Base-by-base conservation (phyloP, 495 filamentous ascomycete genomes). In the Daldinia grandis region DNA sequence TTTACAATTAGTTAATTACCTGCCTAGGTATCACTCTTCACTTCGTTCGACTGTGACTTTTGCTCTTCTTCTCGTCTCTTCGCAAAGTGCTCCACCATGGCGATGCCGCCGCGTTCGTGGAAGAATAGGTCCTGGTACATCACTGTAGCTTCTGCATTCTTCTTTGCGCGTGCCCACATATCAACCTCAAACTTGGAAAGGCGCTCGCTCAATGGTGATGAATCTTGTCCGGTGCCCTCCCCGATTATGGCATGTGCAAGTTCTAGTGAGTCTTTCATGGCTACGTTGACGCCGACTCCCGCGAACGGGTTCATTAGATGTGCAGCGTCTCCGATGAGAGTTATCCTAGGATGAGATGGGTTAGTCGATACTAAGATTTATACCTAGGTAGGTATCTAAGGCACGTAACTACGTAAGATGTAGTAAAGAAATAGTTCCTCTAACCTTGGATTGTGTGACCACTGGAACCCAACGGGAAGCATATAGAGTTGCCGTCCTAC, bases 221-320 rank as follows among this genome's bases (percentile, higher is more conserved):
- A 44, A 44, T 44, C 40, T 19, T 44, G 17, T 19, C 3, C 40
- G 17, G 40, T 9, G 17, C 15, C 40, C 15, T 44, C 17, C 6
- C 40, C 40, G 8, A 44, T 44, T 19, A 44, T 44, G 40, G 40
- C 40, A 44, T 44, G 40, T 44, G 40, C 40, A 44, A 44, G 40
- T 44, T 44, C 40, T 14, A 57, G 38, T 21, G 54, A 31, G 54
- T 57, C 54, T 37, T 57, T 21, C 54, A 57, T 57, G n/a, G 54
- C 54, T 57, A 57, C 54, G 30, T 57, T 57, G 54, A 57, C 54
- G 19, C 54, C 54, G 9, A 57, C 54, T 57, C 54, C 54, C 6
- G 54, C 54, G 15, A 57, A 57, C 2, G 54, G 54, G 24, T 35
- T 57, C 54, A 57, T 57, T 37, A 57, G 15, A 57, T 57, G 54